Percentiles rank a stretch among this genome's conserved stretches.
These are phyloP conservation scores for Ampelomyces quisqualis DNA, from an alignment of 2,329 filamentous ascomycete genomes.

Conservation along the genomic window DNA sequence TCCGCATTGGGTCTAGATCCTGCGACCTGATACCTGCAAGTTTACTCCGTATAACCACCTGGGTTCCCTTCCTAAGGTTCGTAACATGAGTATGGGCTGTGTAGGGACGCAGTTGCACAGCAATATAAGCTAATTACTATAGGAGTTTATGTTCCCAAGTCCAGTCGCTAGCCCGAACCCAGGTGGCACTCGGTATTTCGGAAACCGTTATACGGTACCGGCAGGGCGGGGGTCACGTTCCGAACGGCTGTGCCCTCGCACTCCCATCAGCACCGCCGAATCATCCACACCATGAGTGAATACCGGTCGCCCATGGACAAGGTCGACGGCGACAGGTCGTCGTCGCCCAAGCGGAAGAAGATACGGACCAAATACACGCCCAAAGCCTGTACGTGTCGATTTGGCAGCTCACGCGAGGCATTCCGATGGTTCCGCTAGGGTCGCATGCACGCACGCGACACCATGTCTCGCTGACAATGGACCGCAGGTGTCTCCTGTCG, in stretches of 20 bases:
- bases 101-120: too few relatives aligned
- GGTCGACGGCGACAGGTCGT: conserved; percentile 25
- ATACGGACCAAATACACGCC: conserved; percentile 40
- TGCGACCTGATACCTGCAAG: too few relatives aligned
- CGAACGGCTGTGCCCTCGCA: conserved; percentile 12
- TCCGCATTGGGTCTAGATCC: too few relatives aligned
- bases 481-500: conserved; percentile 37
- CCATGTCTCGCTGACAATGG: conserved; percentile 14
- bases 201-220: too few relatives aligned
- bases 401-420: conserved; percentile 9
- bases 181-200: too few relatives aligned
- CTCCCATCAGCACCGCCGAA: conserved; percentile 17
- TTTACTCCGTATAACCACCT: too few relatives aligned
- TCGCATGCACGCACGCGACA: conserved; percentile 1
- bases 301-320: conserved; percentile 15
- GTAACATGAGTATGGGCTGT: too few relatives aligned
- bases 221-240: conserved; percentile 23
- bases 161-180: too few relatives aligned
- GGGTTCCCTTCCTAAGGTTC: too few relatives aligned
- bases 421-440: conserved; percentile 31
- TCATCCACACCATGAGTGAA: conserved; percentile 28
- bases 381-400: conserved; percentile 36
- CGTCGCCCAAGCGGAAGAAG: conserved; percentile 41
- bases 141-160: too few relatives aligned
- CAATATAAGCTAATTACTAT: too few relatives aligned